Conservation (phyloP, 2,329 filamentous ascomycete species). For the Geosmithia morbida region DNA sequence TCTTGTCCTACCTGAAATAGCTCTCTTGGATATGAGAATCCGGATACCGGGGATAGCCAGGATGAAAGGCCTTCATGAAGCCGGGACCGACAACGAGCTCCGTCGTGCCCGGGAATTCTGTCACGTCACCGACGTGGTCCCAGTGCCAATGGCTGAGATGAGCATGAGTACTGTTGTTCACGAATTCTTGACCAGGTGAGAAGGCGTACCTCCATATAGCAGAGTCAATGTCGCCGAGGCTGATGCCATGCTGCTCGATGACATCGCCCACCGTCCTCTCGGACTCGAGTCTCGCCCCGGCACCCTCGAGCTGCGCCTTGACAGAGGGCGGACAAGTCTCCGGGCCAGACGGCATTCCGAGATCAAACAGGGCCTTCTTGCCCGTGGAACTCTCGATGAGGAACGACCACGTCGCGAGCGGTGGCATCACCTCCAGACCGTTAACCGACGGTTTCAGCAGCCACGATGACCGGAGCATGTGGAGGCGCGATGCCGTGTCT, state of each 20-base stretch:
- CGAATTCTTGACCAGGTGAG: background rate
- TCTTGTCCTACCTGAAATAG: background rate
- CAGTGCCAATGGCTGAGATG: constrained; percentile 28
- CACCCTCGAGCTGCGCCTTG: background rate
- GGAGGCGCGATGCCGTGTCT: constrained; percentile 1
- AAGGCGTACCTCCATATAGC: constrained; percentile 5
- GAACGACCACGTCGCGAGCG: constrained; percentile 1
- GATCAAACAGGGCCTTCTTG: constrained; percentile 1
- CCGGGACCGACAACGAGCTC: constrained; percentile 37
- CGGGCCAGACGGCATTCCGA: background rate
- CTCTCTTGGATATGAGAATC: background rate
- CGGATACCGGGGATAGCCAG: constrained; percentile 28
- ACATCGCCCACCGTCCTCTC: background rate
- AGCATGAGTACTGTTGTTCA: background rate
- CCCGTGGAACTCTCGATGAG: constrained; percentile 2
- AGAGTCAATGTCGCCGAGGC: constrained; percentile 1
- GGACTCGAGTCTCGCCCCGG: background rate
- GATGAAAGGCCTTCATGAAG: constrained; percentile 27
- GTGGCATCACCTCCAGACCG: background rate
- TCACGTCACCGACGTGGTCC: constrained; percentile 37
- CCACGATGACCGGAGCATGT: background rate
- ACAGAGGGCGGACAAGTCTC: background rate
- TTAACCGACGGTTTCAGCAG: background rate
- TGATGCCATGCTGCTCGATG: constrained; percentile 1
- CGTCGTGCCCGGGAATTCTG: constrained; percentile 27